Evolutionary conservation across 768 basidiomycete species (phyloP), one percentile per base, ranked within the genome.

Genomic region (Rhodotorula kratochvilovae): DNA sequence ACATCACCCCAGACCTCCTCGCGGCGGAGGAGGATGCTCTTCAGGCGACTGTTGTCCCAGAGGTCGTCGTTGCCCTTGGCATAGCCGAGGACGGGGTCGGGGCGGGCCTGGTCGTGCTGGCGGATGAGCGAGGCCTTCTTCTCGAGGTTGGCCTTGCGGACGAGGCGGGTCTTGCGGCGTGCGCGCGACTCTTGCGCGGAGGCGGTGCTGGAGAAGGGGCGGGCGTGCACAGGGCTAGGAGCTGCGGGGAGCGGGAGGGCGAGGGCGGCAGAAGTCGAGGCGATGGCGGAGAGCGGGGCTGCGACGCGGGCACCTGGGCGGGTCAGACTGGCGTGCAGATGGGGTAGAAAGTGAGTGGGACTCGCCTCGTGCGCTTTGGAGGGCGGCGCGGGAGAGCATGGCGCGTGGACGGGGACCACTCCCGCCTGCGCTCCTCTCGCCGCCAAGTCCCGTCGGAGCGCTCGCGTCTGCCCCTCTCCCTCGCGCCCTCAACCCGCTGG

Each of bases 31-130:
- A 77, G 66, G 59, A 77, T 64, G 36, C 46, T 36, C 35, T 76
- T 75, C 57, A 94, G 86, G 80, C 87, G 84, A 79, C 86, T 87
- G 35, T 83, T 81, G 51, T 79, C 76, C 90, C 92, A 94, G 78
- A 86, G 87, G 66, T 82, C 77, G 65, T 88, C 87, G 64, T 89
- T 85, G 70, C 85, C 84, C 12, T 85, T 82, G 53, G 86, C 83
- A 25, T 86, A 86, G 21, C 93, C 93, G 12, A 92, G 85, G 25
- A 94, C 84, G 67, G 89, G 86, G 75, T 90, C 87, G 25, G 89
- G 85, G 45, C 64, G 31, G 57, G 81, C 82, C 64, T 79, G 83
- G 42, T 76, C 82, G 53, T 80, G 81, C 45, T 82, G 83, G 70
- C 84, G 84, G n/a, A 63, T n/a, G 57, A 71, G 64, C 29, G 63